Evolutionary conservation across 2,329 filamentous ascomycete genomes (phyloP), one percentile per base, ranked within the genome.

Genomic region (Truncatella angustata): DNA sequence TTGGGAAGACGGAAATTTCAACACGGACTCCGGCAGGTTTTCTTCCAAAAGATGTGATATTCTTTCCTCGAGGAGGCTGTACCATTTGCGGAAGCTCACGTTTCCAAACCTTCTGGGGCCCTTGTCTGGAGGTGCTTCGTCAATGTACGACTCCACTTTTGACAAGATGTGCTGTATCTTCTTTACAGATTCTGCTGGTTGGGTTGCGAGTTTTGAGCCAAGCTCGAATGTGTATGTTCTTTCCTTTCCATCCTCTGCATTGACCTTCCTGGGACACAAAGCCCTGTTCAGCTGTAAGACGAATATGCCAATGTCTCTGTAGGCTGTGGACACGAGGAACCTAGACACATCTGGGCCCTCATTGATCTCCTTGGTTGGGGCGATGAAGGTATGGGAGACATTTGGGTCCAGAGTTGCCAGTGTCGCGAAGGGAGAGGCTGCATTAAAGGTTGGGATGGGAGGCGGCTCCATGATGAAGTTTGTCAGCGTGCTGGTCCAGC

Each of bases 61-160:
- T 14, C 80, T 76, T 50, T 82, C 78, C 59, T 86, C 84, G 11
- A 94, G 75, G 26, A 91, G 71, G 44, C 80, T 74, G 67, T 87
- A 82, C 93, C 94, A 99, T 59, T 78, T 89, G 26, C 92, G 81
- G 70, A 96, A 99, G 63, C 89, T 93, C 42, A 90, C 76, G 67
- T 99, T 99, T 30, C 94, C 94, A 66, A 97, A 99, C 56, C 94
- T 81, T 49, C 93, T 80, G 16, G 93, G 92, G 12, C 92, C 92
- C 5, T 85, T 83, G 62, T 95, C 88, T 1, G 93, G 93, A 1
- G 92, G 93, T 1, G 85, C 88, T 63, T 92, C 84, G 14, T 87
- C 82, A 47, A 96, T 82, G 46, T 95, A 79, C 7, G 71, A 72
- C 48, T 83, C 81, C 12, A 95, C 74, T 45, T 76, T 80, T 5